These are phyloP conservation scores for Musa schizocarpa DNA, from an alignment of 176 grass and related monocot genomes.

Conservation along the genomic window DNA sequence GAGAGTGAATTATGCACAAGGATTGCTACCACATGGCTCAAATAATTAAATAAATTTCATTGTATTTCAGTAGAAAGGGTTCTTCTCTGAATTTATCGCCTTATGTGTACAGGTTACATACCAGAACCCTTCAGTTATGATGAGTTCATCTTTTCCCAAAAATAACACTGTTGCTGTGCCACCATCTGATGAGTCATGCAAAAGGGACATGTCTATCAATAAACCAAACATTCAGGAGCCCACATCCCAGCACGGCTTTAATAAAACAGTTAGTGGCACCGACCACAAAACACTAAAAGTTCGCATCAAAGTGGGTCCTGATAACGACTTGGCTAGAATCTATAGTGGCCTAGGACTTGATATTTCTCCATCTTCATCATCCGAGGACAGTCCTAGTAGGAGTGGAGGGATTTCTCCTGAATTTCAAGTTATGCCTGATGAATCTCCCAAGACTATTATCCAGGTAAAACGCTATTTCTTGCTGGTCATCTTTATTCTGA, in stretches of 20 bases:
- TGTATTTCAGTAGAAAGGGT: not conserved
- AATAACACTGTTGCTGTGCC: conserved; percentile 32
- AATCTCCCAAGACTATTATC: conserved; percentile 82
- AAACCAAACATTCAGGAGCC: conserved; percentile 27
- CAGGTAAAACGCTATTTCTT: conserved; percentile 45
- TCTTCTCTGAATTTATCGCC: conserved; percentile 2
- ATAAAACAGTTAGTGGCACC: conserved; percentile 32
- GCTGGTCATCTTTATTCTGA: conserved; percentile 2
- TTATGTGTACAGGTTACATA: conserved; percentile 41
- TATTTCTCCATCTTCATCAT: conserved; percentile 82
- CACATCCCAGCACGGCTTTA: conserved; percentile 26
- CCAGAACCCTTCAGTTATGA: conserved; percentile 35
- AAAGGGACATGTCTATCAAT: conserved; percentile 32
- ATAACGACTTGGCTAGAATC: conserved; percentile 54
- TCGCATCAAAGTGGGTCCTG: conserved; percentile 86
- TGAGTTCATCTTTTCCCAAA: conserved; percentile 39
- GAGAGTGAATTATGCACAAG: no score
- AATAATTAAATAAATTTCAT: not conserved
- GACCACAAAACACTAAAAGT: conserved; percentile 85
- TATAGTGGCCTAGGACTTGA: conserved; percentile 86
- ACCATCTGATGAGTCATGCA: conserved; percentile 37
- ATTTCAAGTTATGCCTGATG: conserved; percentile 38
- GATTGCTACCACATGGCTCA: not conserved
- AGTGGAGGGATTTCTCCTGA: conserved; percentile 47
- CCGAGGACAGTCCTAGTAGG: conserved; percentile 66